Evolutionary conservation across 2,329 filamentous ascomycete genomes (phyloP), one percentile per base, ranked within the genome.

Genomic region (Colletotrichum aenigma): DNA sequence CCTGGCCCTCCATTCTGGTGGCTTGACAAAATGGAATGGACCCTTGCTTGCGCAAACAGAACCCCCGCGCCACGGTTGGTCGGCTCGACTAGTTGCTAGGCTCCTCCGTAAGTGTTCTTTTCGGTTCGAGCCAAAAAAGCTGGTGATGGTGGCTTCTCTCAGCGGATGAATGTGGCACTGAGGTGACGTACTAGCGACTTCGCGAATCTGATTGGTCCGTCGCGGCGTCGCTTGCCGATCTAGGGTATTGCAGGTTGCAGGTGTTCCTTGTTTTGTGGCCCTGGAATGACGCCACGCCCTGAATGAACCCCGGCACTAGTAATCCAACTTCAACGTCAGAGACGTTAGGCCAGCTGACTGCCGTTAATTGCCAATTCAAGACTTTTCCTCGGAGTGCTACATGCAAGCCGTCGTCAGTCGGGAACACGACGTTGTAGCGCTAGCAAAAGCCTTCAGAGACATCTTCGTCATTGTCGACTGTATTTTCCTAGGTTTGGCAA

Each of bases 261-360:
- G 32, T 60, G 26, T 76, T 76, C 65, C 74, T 65, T 76, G 74
- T 76, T 76, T 76, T 74, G 70, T 74, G 64, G 74, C 60, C 38
- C 58, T 65, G 65, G 43, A 65, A 76, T 76, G 74, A 76, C 74
- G 74, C 70, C 65, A 76, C 70, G 74, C 70, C 70, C 36, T 74
- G 58, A 36, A 60, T 34, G 61, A 65, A 34, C 73, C 72, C 73
- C 55, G 55, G 38, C 62, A 32, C 26, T 21, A 43, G 48, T 43
- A 75, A 48, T 52, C 64, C 64, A 52, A 74, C 70, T 69, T 60
- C 70, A 76, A 69, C 73, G 73, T 75, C 70, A 73, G 64, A 64
- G 43, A 34, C 64, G 52, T 36, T 52, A 10, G 55, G 38, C 34
- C 65, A 64, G 58, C 70, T 76, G 74, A 73, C 58, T 69, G 74